A percentile compares a stretch with the other conserved stretches of the same genome.
Evolutionary conservation across 1,284 basidiomycete species (phyloP).

Genomic region (Leccinum pachyderme): DNA sequence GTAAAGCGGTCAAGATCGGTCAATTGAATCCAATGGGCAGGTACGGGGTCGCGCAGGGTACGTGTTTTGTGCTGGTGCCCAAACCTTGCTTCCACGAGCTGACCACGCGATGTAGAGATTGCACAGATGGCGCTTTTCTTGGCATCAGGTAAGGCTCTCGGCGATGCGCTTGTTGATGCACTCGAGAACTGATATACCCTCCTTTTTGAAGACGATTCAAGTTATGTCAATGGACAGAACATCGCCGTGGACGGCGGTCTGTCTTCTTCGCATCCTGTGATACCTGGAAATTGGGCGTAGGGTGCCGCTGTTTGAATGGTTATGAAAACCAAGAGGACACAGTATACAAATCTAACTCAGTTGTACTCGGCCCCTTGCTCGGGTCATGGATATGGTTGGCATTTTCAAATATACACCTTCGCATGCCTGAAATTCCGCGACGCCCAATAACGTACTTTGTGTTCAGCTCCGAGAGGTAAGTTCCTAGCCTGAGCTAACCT

Average conservation of each 20-base stretch:
- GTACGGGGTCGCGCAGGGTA: constrained; percentile 78
- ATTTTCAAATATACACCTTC: not conserved
- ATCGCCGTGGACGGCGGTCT: constrained; percentile 87
- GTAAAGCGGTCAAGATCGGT: constrained; percentile 75
- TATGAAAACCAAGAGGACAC: not conserved
- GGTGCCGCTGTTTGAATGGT: not conserved
- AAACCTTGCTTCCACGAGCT: constrained; percentile 17
- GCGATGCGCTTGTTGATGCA: not conserved
- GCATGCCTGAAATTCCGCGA: not conserved
- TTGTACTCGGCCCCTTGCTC: not conserved
- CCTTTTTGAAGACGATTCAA: constrained; percentile 69
- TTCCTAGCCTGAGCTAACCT: too few relatives aligned
- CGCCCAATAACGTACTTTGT: not conserved
- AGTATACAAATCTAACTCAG: not conserved
- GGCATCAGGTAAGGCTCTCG: constrained; percentile 65
- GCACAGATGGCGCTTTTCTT: constrained; percentile 85
- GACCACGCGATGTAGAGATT: constrained; percentile 54
- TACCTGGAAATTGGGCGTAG: constrained; percentile 38
- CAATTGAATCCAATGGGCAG: constrained; percentile 84
- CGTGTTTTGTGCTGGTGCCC: constrained; percentile 7
- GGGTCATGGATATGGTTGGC: not conserved
- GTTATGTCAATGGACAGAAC: constrained; percentile 91
- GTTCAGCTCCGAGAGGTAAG: not conserved
- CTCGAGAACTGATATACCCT: constrained; percentile 13
- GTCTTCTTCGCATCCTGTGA: constrained; percentile 54